These are phyloP conservation scores for Brassica juncea DNA, from an alignment of 345 rosid genomes.

Conservation along the genomic window DNA sequence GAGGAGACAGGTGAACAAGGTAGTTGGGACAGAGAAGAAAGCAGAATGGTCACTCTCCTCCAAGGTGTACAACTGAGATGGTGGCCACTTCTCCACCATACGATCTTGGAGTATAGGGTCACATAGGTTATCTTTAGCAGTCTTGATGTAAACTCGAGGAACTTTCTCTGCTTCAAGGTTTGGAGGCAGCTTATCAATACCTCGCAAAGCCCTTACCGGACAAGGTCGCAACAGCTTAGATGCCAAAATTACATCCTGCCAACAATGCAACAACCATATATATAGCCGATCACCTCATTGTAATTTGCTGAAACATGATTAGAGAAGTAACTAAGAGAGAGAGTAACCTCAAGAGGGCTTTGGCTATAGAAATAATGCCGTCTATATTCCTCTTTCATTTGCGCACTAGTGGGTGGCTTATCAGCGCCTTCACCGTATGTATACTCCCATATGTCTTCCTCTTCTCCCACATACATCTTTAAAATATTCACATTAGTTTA, in stretches of 20 bases:
- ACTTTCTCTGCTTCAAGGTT: slow-evolving; percentile 35
- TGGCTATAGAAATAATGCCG: slow-evolving; percentile 34
- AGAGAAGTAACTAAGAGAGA: background rate
- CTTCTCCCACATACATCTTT: background rate
- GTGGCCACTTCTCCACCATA: slow-evolving; percentile 44
- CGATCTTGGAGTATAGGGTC: slow-evolving; percentile 28
- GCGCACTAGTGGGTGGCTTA: slow-evolving; percentile 37
- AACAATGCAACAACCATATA: background rate
- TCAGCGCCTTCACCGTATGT: slow-evolving; percentile 39
- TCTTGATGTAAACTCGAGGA: slow-evolving; percentile 43
- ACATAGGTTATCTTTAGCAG: slow-evolving; percentile 31
- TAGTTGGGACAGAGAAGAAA: slow-evolving; percentile 43
- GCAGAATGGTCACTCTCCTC: slow-evolving; percentile 47
- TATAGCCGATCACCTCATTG: background rate
- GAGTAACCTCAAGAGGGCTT: slow-evolving; percentile 46
- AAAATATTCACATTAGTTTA: background rate
- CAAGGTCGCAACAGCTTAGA: slow-evolving; percentile 40
- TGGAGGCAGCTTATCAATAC: slow-evolving; percentile 12
- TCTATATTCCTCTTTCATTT: slow-evolving; percentile 33
- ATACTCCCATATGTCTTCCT: slow-evolving; percentile 17
- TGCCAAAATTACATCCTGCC: slow-evolving; percentile 38
- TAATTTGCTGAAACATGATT: background rate
- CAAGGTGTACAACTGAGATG: slow-evolving; percentile 34
- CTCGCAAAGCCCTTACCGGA: slow-evolving; percentile 31
- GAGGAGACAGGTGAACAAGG: slow-evolving; percentile 35